Evolutionary conservation across 2,329 filamentous ascomycete genomes (phyloP).

Genomic region (Phialophora verrucosa): DNA sequence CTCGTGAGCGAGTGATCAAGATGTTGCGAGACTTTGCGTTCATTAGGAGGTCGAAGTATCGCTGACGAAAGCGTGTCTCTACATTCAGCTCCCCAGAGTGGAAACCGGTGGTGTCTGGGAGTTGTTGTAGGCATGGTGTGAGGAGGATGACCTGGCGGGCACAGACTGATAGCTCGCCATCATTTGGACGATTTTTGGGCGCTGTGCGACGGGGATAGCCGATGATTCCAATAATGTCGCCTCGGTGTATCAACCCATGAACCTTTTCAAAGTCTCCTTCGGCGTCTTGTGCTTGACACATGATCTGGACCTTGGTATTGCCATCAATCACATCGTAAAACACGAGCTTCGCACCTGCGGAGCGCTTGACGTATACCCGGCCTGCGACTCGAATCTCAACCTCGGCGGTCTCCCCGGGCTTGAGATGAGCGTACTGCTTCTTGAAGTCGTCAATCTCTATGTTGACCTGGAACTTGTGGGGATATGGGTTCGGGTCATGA

Average conservation of each 20-base stretch:
- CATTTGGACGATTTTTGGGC: conserved; percentile 79
- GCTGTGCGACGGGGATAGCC: conserved; percentile 84
- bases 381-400: conserved; percentile 78
- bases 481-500: conserved; percentile 82
- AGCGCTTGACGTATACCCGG: conserved; percentile 86
- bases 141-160: conserved; percentile 84
- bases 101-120: conserved; percentile 69
- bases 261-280: conserved; percentile 81
- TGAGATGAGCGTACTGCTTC: conserved; percentile 74
- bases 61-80: conserved; percentile 89
- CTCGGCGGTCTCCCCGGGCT: conserved; percentile 83
- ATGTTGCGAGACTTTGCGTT: conserved; percentile 85
- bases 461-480: conserved; percentile 89
- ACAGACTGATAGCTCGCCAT: conserved; percentile 93
- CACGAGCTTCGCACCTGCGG: conserved; percentile 80
- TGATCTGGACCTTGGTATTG: conserved; percentile 82
- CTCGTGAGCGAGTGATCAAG: conserved; percentile 83
- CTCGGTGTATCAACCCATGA: conserved; percentile 85
- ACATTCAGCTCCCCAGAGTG: conserved; percentile 95
- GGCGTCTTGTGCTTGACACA: conserved; percentile 85
- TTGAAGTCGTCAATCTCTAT: conserved; percentile 82
- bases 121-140: conserved; percentile 87
- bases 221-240: conserved; percentile 88
- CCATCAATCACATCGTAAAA: conserved; percentile 87
- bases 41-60: conserved; percentile 96